Evolutionary conservation across 2,329 filamentous ascomycete genomes (phyloP), one percentile per base, ranked within the genome.

Genomic region (Cladophialophora carrionii): DNA sequence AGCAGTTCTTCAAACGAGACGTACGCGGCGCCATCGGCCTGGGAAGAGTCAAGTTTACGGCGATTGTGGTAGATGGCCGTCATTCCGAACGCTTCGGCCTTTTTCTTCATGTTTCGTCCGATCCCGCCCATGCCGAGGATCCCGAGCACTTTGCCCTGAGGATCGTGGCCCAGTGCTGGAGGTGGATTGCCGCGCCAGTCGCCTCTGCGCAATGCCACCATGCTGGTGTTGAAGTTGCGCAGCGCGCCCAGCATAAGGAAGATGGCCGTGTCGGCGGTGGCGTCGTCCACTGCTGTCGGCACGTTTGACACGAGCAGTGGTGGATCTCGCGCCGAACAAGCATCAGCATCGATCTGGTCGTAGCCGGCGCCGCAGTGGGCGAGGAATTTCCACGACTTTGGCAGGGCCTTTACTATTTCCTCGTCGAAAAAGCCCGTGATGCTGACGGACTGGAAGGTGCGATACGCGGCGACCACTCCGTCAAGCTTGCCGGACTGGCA

Each of bases 111-210:
- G 73, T 92, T 91, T 41, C 88, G 82, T 0, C 92, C 91, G 66
- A 96, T 95, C 2, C 91, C 90, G 22, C 91, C 91, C 90, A 95
- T 94, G 6, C 91, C 91, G 48, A 96, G 76, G 65, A 96, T 92
- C 0, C 91, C 91, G 4, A 96, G 82, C 1, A 88, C 80, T 76
- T 94, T 95, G 41, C 89, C 90, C 75, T 90, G 83, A 1, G 91
- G 91, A 73, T 95, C 91, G 73, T 91, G 90, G 12, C 91, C 91
- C 0, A 88, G 82, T 0, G 84, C 82, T 6, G 80, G 76, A 2
- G 82, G 80, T 0, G 79, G 78, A 4, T 76, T 75, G 3, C 89
- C 90, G 59, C 86, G 83, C 89, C 90, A 96, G 63, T 85, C 79
- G 0, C 88, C 87, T 24, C 83, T 79, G 41, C 91, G 86, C 9